Evolutionary conservation across 2,329 filamentous ascomycete genomes (phyloP).

Genomic region (Fusarium sp.): DNA sequence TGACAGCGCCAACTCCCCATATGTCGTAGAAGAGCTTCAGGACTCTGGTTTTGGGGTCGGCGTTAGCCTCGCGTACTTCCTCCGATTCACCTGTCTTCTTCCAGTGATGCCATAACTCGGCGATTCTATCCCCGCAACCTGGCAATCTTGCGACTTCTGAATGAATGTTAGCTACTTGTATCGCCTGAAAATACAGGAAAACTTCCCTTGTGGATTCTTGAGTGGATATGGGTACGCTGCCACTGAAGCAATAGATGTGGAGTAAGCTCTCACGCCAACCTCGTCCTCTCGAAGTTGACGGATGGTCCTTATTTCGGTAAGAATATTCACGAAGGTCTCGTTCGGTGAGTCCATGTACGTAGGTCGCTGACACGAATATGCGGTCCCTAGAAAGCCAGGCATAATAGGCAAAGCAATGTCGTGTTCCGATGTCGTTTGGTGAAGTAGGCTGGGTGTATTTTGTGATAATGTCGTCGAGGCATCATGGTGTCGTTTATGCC

Average conservation of each 20-base stretch:
- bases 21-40: constrained; percentile 82
- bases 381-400: constrained; percentile 71
- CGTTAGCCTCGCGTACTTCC: constrained; percentile 72
- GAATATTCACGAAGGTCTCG: constrained; percentile 75
- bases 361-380: constrained; percentile 83
- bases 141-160: constrained; percentile 70
- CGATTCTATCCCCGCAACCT: constrained; percentile 84
- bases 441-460: constrained; percentile 60
- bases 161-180: neutral
- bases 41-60: constrained; percentile 71
- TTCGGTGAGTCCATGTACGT: constrained; percentile 80
- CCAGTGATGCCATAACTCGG: constrained; percentile 82
- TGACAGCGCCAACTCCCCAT: constrained; percentile 90
- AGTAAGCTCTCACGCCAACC: constrained; percentile 87
- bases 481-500: constrained; percentile 13
- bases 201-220: constrained; percentile 55
- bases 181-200: neutral
- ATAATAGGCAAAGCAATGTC: constrained; percentile 73
- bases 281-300: constrained; percentile 79
- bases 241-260: constrained; percentile 83
- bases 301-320: constrained; percentile 79
- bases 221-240: constrained; percentile 78
- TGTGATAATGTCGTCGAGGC: constrained; percentile 7
- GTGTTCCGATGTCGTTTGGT: constrained; percentile 82
- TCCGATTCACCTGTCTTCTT: constrained; percentile 67